These are phyloP conservation scores for Aspergillus aculeatus DNA, from an alignment of 2,329 filamentous ascomycete species.

Conservation along the genomic window DNA sequence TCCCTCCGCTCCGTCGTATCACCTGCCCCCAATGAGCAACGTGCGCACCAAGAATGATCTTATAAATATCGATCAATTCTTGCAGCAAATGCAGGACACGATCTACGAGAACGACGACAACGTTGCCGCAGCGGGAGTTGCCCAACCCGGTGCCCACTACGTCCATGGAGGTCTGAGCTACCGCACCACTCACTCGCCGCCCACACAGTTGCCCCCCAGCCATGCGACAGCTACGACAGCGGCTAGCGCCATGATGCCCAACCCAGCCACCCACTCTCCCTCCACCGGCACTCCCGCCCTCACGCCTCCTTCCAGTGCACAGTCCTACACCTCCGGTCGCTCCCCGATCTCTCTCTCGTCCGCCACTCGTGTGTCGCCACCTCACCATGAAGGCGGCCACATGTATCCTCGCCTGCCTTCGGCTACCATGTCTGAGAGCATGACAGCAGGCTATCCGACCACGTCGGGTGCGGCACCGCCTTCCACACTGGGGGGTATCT, in stretches of 20 bases:
- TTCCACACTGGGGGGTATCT: constrained; percentile 59
- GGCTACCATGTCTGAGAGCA: constrained; percentile 57
- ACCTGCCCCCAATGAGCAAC: constrained; percentile 81
- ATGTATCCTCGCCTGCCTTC: constrained; percentile 66
- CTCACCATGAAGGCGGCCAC: constrained; percentile 46
- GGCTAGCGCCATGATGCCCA: constrained; percentile 40
- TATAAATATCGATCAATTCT: constrained; percentile 87
- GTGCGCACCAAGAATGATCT: constrained; percentile 91
- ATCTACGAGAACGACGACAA: constrained; percentile 91
- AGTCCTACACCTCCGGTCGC: constrained; percentile 63
- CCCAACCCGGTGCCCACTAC: constrained; percentile 70
- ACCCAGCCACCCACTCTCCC: constrained; percentile 44
- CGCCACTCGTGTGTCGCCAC: constrained; percentile 52
- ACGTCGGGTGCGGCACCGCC: constrained; percentile 58
- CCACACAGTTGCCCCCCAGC: constrained; percentile 42
- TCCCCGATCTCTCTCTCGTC: constrained; percentile 58
- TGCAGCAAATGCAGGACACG: constrained; percentile 93
- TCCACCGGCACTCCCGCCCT: constrained; percentile 59
- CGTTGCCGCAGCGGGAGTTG: constrained; percentile 73
- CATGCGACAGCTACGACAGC: constrained; percentile 42
- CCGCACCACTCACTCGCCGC: constrained; percentile 59
- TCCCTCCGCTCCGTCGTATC: constrained; percentile 74
- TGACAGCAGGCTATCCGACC: constrained; percentile 51
- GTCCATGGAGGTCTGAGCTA: constrained; percentile 53
- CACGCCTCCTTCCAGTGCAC: constrained; percentile 61